Evolutionary conservation across 257 asterid species (phyloP).

Genomic region (Salvia miltiorrhiza): DNA sequence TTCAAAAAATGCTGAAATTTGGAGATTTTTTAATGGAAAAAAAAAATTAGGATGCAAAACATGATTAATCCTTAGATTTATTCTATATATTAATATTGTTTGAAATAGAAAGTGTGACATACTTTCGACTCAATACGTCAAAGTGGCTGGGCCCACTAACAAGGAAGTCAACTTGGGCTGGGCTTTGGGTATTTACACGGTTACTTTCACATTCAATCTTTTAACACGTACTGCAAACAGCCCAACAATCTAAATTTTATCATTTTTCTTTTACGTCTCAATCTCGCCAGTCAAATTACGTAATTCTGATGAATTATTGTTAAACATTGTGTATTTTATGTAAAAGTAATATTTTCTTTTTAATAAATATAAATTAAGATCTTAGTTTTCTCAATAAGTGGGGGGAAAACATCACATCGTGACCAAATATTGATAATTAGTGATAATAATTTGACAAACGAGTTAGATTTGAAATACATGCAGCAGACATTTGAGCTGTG

Average conservation of each 20-base stretch:
- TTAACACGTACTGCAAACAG: too few relatives aligned
- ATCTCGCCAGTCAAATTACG: neutral
- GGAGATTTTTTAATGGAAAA: too few relatives aligned
- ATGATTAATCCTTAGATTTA: too few relatives aligned
- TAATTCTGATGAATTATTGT: neutral
- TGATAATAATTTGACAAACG: neutral
- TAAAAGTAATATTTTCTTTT: neutral
- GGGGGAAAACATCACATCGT: neutral
- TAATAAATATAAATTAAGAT: too few relatives aligned
- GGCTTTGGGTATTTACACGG: neutral
- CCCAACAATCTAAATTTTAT: too few relatives aligned
- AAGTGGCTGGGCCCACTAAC: neutral
- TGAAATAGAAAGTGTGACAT: too few relatives aligned
- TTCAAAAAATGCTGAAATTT: too few relatives aligned
- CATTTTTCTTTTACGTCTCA: neutral
- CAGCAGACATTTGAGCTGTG: neutral
- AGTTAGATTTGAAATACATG: neutral
- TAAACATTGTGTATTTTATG: neutral
- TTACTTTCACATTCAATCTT: too few relatives aligned
- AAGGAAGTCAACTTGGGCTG: neutral
- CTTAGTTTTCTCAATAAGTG: neutral
- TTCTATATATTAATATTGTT: too few relatives aligned
- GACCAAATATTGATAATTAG: neutral
- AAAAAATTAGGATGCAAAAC: too few relatives aligned
- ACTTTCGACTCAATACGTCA: too few relatives aligned